Conservation (phyloP, 345 rosid genomes). For the Eucalyptus curtisii region DNA sequence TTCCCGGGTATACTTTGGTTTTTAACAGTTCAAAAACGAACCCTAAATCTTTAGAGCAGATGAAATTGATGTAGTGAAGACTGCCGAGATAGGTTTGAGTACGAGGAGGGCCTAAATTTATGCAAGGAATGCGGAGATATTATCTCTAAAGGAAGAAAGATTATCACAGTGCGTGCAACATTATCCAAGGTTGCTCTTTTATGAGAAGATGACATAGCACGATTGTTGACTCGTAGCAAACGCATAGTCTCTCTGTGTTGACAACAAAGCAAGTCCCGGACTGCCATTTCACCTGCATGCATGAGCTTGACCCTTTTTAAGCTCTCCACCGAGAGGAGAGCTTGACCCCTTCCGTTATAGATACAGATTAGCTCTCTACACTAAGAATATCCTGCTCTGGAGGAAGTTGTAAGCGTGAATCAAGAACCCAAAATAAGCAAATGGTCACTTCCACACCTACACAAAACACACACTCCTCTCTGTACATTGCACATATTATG, state of each 20-base stretch:
- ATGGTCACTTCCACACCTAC: background rate
- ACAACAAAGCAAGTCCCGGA: background rate
- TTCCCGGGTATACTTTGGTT: background rate
- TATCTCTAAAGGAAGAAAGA: background rate
- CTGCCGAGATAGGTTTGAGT: background rate
- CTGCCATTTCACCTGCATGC: background rate
- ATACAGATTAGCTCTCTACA: background rate
- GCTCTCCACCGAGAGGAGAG: background rate
- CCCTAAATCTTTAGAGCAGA: background rate
- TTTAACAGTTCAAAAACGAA: background rate
- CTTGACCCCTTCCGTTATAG: background rate
- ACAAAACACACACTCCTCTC: background rate
- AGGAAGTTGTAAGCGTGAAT: background rate
- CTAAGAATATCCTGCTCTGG: background rate
- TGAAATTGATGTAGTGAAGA: background rate
- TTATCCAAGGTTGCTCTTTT: background rate
- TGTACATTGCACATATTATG: background rate
- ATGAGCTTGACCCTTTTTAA: background rate
- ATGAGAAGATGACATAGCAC: background rate
- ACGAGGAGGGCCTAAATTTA: background rate
- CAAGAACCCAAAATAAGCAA: slow-evolving; percentile 10
- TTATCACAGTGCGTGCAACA: background rate
- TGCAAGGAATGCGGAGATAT: background rate
- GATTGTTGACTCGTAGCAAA: background rate
- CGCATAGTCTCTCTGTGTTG: background rate